phyloP scores from a whole-genome alignment of 169 alveolate genomes.

The Babesia bigemina region DNA sequence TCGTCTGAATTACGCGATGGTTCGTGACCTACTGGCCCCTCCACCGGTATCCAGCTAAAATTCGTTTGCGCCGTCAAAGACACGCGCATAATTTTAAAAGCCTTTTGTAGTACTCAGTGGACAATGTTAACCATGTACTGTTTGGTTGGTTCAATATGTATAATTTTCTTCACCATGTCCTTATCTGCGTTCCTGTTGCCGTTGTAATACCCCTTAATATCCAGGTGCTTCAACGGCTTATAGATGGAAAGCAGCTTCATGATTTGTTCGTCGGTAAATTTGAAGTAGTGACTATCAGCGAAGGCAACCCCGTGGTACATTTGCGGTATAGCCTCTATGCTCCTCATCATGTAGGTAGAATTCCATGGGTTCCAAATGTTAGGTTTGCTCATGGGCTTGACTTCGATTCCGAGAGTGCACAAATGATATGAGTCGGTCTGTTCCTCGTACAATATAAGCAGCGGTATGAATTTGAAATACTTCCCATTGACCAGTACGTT shows the following conservation, averaged over 20 bases:
- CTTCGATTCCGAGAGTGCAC: conserved; percentile 21
- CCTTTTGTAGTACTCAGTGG: neutral
- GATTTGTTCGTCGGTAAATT: conserved; percentile 11
- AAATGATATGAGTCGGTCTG: neutral
- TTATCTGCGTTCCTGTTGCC: conserved; percentile 7
- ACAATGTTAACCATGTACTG: conserved; percentile 33
- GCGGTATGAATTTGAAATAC: conserved; percentile 35
- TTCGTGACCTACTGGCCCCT: conserved; percentile 8
- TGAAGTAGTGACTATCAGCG: conserved; percentile 26
- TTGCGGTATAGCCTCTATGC: conserved; percentile 19
- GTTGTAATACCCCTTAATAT: conserved; percentile 15
- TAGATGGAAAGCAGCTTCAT: conserved; percentile 4
- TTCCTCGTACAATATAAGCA: conserved; percentile 29
- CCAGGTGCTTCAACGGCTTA: conserved; percentile 25
- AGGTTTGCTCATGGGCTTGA: conserved; percentile 24
- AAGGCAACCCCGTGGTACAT: conserved; percentile 29
- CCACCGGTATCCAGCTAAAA: neutral
- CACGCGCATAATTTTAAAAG: neutral
- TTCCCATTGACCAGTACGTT: conserved; percentile 33
- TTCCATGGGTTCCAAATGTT: conserved; percentile 40
- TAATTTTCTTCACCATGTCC: neutral
- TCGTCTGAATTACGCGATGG: conserved; percentile 18
- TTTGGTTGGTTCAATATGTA: conserved; percentile 10
- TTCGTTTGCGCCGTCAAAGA: neutral
- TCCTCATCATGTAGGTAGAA: conserved; percentile 3